A percentile compares a stretch with the other conserved stretches of the same genome.
These are phyloP conservation scores for Moringa oleifera DNA, from an alignment of 345 rosid genomes.

Conservation along the genomic window DNA sequence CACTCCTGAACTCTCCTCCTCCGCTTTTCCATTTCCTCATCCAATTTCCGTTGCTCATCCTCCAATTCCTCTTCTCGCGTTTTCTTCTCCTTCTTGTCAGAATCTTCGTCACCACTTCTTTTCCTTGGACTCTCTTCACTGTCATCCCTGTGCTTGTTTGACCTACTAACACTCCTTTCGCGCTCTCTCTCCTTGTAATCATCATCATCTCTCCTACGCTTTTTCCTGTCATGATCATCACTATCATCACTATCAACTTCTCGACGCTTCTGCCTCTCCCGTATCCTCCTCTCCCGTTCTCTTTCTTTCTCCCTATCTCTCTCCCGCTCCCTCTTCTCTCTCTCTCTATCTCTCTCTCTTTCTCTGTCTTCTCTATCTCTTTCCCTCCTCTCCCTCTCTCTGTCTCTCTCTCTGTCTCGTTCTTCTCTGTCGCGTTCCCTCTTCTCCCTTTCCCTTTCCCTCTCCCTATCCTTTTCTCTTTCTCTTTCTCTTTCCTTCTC, in stretches of 20 bases:
- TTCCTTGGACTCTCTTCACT: conserved; percentile 52
- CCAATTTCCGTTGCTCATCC: conserved; percentile 74
- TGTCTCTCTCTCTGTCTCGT: conserved; percentile 21
- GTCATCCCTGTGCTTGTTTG: conserved; percentile 48
- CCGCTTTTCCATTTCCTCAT: conserved; percentile 83
- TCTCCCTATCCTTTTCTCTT: conserved; percentile 23
- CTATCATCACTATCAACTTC: conserved; percentile 55
- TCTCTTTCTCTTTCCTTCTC: conserved; percentile 6
- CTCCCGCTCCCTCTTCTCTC: conserved; percentile 31
- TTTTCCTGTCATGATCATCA: conserved; percentile 54
- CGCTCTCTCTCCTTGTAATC: conserved; percentile 58
- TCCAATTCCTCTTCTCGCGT: conserved; percentile 77
- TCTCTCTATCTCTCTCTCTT: conserved; percentile 30
- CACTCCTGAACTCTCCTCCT: conserved; percentile 97
- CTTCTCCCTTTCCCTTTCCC: conserved; percentile 23
- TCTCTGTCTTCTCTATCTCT: conserved; percentile 26
- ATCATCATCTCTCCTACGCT: conserved; percentile 50
- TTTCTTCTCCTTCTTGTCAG: conserved; percentile 47
- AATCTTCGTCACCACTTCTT: conserved; percentile 45
- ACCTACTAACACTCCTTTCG: conserved; percentile 50
- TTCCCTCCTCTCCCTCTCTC: conserved; percentile 28
- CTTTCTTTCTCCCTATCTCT: conserved; percentile 38
- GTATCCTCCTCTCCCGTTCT: conserved; percentile 49
- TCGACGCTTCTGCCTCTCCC: conserved; percentile 56
- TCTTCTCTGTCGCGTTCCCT: conserved; percentile 22